phyloP scores from a whole-genome alignment of 225 moss, liverwort and hornwort species.

The Marchantia paleacea region DNA sequence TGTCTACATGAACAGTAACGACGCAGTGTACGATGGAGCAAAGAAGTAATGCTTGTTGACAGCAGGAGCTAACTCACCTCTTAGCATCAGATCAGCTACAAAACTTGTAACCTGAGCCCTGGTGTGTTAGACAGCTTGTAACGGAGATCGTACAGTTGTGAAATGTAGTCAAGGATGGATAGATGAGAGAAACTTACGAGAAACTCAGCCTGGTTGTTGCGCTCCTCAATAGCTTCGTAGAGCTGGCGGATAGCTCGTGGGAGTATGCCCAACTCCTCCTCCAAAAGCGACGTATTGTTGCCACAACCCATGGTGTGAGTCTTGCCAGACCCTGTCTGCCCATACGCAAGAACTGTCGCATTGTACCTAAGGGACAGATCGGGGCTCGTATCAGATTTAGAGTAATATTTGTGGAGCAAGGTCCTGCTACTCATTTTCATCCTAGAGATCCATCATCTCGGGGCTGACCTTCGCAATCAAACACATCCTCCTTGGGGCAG shows the following conservation, averaged over 20 bases:
- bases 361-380: slow-evolving; percentile 51
- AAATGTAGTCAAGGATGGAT: too few species aligned
- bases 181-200: slow-evolving; percentile 48
- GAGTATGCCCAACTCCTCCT: slow-evolving; percentile 87
- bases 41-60: too few species aligned
- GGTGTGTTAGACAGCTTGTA: too few species aligned
- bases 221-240: slow-evolving; percentile 77
- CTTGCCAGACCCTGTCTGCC: slow-evolving; percentile 86
- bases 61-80: too few species aligned
- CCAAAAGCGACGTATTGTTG: slow-evolving; percentile 68
- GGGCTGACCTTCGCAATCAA: background rate
- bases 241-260: slow-evolving; percentile 92
- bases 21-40: too few species aligned
- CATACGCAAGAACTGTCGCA: slow-evolving; percentile 77
- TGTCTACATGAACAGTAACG: too few species aligned
- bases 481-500: background rate
- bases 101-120: too few species aligned
- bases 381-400: background rate
- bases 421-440: background rate
- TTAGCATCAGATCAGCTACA: too few species aligned
- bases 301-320: slow-evolving; percentile 94
- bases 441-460: background rate
- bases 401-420: background rate
- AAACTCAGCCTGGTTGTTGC: slow-evolving; percentile 80
- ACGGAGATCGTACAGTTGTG: too few species aligned